A percentile compares a stretch with the other conserved stretches of the same genome.
phyloP scores from a whole-genome alignment of 2,329 filamentous ascomycete species.

The Zymoseptoria ardabiliae region DNA sequence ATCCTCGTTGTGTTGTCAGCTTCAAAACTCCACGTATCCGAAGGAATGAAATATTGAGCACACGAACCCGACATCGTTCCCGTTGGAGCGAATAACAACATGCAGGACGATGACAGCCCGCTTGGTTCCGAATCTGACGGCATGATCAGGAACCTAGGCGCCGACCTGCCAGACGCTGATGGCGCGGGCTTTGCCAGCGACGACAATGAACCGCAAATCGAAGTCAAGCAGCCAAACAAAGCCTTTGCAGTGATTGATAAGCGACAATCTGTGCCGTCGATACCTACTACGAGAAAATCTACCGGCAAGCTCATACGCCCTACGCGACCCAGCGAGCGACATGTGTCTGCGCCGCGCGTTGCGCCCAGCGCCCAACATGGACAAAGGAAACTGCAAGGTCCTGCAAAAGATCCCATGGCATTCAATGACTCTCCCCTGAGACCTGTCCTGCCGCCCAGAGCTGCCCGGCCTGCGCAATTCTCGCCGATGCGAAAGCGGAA shows the following conservation, averaged over 20 bases:
- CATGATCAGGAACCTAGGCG: not conserved
- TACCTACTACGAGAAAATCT: not conserved
- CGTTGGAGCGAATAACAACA: not conserved
- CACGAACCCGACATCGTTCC: not conserved
- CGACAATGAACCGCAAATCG: not conserved
- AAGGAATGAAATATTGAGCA: not conserved
- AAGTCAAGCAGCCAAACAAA: not conserved
- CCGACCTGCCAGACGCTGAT: not conserved
- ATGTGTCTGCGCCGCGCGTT: not conserved
- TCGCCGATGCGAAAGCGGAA: too few species aligned
- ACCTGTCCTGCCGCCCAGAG: not conserved
- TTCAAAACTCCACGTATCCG: not conserved
- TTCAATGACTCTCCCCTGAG: not conserved
- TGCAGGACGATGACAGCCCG: not conserved
- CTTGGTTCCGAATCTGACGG: not conserved
- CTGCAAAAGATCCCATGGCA: not conserved
- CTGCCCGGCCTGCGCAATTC: not conserved
- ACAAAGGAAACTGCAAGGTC: not conserved
- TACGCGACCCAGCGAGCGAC: not conserved
- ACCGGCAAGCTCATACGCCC: not conserved
- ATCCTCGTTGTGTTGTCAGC: not conserved
- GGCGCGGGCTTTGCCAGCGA: not conserved
- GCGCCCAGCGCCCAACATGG: not conserved
- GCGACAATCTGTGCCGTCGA: not conserved
- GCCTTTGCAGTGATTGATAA: not conserved